A percentile compares a stretch with the other conserved stretches of the same genome.
These are phyloP conservation scores for Vigna nakashimae DNA, from an alignment of 306 rosid genomes.

Conservation along the genomic window DNA sequence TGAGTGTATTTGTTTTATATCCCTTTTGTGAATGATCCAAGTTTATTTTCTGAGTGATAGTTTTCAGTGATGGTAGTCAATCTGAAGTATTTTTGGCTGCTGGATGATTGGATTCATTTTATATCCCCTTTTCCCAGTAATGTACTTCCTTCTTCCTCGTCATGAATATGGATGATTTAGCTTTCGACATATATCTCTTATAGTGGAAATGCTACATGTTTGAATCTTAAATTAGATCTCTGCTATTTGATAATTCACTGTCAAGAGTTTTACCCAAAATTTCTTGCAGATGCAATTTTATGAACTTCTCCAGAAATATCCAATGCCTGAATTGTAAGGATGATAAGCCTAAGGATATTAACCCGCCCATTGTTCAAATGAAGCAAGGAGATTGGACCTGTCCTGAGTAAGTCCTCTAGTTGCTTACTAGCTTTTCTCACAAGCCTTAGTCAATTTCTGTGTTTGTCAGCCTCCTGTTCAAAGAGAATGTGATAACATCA, in stretches of 20 bases:
- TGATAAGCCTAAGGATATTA: constrained; percentile 62
- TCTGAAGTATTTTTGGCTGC: constrained; percentile 15
- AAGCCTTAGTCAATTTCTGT: constrained; percentile 9
- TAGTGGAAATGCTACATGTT: constrained; percentile 21
- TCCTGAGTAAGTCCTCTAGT: constrained; percentile 63
- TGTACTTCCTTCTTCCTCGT: constrained; percentile 28
- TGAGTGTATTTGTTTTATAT: constrained; percentile 14
- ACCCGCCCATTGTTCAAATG: constrained; percentile 51
- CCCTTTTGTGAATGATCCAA: constrained; percentile 5
- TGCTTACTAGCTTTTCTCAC: constrained; percentile 5
- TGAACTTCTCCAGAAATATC: constrained; percentile 75
- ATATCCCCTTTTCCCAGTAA: background rate
- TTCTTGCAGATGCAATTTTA: constrained; percentile 76
- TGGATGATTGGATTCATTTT: constrained; percentile 12
- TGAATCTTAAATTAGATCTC: constrained; percentile 33
- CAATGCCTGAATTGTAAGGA: constrained; percentile 70
- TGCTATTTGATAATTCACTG: constrained; percentile 18
- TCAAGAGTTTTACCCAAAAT: constrained; percentile 16
- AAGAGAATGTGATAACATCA: constrained; percentile 4
- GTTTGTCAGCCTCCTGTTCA: constrained; percentile 20
- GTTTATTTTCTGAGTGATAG: constrained; percentile 25
- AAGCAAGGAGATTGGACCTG: constrained; percentile 90
- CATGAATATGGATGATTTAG: constrained; percentile 29
- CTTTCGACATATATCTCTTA: constrained; percentile 6
- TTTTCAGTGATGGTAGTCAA: constrained; percentile 1